Evolutionary conservation across 2,329 filamentous ascomycete genomes (phyloP), one percentile per base, ranked within the genome.

Genomic region (Rhytidhysteron rufulum): DNA sequence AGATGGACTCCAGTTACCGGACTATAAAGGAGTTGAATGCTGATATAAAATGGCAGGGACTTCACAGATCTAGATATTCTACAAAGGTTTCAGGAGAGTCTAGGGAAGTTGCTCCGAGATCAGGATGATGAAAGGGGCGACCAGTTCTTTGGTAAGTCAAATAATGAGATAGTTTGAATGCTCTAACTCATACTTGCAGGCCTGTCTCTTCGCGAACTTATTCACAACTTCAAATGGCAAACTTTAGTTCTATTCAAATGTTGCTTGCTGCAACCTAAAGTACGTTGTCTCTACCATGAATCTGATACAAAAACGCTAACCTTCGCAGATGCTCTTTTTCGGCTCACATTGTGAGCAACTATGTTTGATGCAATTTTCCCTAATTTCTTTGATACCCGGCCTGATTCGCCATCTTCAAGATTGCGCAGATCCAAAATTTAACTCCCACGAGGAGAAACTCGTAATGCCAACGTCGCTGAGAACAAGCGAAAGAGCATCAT

Each of bases 351-450:
- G 93, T 66, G 93, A 98, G 67, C 80, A 86, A 49, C 72, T 98
- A 52, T 98, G 93, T 77, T 95, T 97, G 86, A 90, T 95, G 69
- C 93, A 98, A 66, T 98, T 97, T 70, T 93, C 91, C 31, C 78
- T 98, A 33, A 85, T 98, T 53, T 96, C 91, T 39, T 75, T 98
- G 57, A 94, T 98, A 70, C 93, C 93, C 34, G 89, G 90, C 44
- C 79, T 98, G 42, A 83, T 97, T 57, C 82, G 88, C 57, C 88
- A 86, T 55, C 78, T 98, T n/a, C 84, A 94, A 67, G 93, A 98
- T 68, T 94, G 88, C 56, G 91, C 93, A 36, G 89, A 95, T 59
- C 93, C 93, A n/a, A 85, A 90, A 32, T 79, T 97, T 63, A 85
- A 96, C 65, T 83, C 68, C 43, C 91, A 93, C 62, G 87, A 90